Percentiles rank a stretch among this genome's conserved stretches.
Conservation (phyloP, 78 protist species). For the Parvularia atlantis region DNA sequence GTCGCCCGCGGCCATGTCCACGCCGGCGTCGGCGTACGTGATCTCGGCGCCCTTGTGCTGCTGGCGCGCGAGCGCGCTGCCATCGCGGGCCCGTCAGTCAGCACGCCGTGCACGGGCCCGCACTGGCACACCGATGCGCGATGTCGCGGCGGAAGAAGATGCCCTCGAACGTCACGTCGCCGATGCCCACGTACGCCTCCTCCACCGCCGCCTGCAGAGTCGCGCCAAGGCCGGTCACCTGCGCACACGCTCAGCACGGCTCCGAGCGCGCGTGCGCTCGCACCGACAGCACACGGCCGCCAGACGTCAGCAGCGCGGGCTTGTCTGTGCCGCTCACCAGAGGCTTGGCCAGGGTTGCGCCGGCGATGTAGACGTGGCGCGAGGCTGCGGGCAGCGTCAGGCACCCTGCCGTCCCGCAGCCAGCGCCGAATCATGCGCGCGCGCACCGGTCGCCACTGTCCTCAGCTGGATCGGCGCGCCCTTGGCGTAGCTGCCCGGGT, state of each 20-base stretch:
- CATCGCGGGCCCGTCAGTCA: too few relatives aligned
- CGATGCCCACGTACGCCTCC: conserved; percentile 24
- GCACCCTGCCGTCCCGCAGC: too few relatives aligned
- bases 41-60: conserved; percentile 4
- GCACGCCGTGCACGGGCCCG: not conserved
- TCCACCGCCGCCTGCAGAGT: conserved; percentile 34
- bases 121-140: conserved; percentile 16
- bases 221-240: not conserved
- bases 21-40: conserved; percentile 66
- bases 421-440: not conserved
- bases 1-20: conserved; percentile 66
- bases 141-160: conserved; percentile 46
- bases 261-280: conserved; percentile 17
- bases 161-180: conserved; percentile 36
- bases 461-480: conserved; percentile 32
- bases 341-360: too few relatives aligned
- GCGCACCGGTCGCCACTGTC: not conserved
- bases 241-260: not conserved
- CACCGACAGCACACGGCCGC: conserved; percentile 69
- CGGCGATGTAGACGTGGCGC: too few relatives aligned
- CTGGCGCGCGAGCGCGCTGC: too few relatives aligned
- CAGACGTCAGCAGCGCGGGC: conserved; percentile 40
- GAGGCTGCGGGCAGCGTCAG: too few relatives aligned
- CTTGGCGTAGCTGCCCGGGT: conserved; percentile 55
- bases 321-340: too few relatives aligned